Evolutionary conservation across 2,329 filamentous ascomycete genomes (phyloP), one percentile per base, ranked within the genome.

Genomic region (Trichoderma sp.): DNA sequence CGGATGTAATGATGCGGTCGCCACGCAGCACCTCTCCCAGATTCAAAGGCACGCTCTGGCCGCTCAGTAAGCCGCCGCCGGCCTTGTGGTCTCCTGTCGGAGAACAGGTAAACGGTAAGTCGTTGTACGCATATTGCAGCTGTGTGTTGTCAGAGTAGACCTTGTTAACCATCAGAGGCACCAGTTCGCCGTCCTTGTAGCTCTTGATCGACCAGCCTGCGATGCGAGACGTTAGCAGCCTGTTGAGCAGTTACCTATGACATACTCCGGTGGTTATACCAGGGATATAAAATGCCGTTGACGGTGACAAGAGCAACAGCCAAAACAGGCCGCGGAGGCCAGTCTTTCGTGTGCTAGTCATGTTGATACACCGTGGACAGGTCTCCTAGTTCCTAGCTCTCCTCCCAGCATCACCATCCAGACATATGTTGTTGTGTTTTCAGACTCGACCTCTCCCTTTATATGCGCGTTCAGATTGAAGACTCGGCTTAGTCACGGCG

Each of bases 91-190:
- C 86, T 64, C 92, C 92, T 9, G 90, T 92, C 1, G 93, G 92
- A 12, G 92, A 92, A 78, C 93, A 97, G 68, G 95, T 92, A 80
- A 97, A 97, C 8, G 94, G 93, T 1, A 97, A 89, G 76, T 96
- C 92, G 80, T 92, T 93, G 84, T 95, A 97, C 75, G 93, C 93
- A 88, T 94, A 97, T 80, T 97, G 93, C n/a, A 97, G 85, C 80
- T 96, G 92, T 8, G 93, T 96, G 77, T 93, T 91, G 82, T 97
- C 94, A 70, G 93, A 97, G 81, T 95, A 97, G 76, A 95, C 91
- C 81, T 97, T 97, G 84, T 97, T 97, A 74, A 96, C 92, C 70
- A 95, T 90, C n/a, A 97, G 85, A 1, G 94, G 93, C 50, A 97
- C 92, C 12, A 89, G 85, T 76, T 97, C 92, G 79, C 89, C 88